Conservation (phyloP, 2,329 filamentous ascomycete species). For the Penicillium glabrum region DNA sequence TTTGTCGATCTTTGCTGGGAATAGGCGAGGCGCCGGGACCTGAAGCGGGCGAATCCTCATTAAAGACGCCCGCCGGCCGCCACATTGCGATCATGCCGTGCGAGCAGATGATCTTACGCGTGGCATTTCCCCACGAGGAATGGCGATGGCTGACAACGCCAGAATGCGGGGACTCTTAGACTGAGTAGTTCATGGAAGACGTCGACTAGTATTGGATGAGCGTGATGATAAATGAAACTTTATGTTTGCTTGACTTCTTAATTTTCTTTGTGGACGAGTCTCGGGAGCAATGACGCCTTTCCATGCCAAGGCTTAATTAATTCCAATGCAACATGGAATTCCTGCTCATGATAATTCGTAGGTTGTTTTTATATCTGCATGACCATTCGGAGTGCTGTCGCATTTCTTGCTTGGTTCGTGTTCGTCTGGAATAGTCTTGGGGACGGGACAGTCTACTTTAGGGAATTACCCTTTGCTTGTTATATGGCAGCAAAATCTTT, state of each 20-base stretch:
- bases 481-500: slow-evolving; percentile 26
- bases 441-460: background rate
- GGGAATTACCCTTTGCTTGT: background rate
- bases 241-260: background rate
- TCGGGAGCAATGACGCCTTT: background rate
- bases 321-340: background rate
- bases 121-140: slow-evolving; percentile 2
- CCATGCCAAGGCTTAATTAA: background rate
- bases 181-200: background rate
- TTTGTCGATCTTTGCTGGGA: slow-evolving; percentile 11
- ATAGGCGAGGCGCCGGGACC: slow-evolving; percentile 1
- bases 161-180: background rate
- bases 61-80: background rate
- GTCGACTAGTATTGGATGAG: background rate
- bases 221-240: background rate
- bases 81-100: slow-evolving; percentile 18
- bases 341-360: background rate
- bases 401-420: background rate
- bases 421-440: background rate
- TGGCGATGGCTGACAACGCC: background rate
- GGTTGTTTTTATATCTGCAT: background rate
- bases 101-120: slow-evolving; percentile 20
- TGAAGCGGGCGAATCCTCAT: background rate
- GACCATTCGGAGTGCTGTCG: background rate
- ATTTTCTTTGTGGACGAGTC: background rate